Evolutionary conservation across 2,329 filamentous ascomycete genomes (phyloP), one percentile per base, ranked within the genome.

Genomic region (Pyrenophora tritici-repentis): DNA sequence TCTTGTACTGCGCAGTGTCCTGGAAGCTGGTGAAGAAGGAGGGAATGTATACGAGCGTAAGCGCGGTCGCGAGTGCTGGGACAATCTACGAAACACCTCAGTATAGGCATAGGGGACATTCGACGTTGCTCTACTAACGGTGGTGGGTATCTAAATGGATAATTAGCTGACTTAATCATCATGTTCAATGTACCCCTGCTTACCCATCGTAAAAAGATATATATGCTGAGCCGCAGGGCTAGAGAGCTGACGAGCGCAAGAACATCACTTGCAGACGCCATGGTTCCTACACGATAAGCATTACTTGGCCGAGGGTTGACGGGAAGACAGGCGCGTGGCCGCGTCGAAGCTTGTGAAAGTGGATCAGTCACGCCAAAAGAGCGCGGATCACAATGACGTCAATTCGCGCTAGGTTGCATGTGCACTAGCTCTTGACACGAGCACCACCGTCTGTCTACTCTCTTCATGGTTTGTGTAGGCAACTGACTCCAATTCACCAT

Each of bases 31-130:
- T 75, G 42, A 88, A 70, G 71, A 88, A 89, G 0, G 85, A 78
- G 0, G 86, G 81, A 0, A 86, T 67, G 61, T 90, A 90, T 50
- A 90, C 72, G 18, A 83, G 85, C 53, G 88, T 85, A 2, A 88
- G 75, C 0, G 86, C 80, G 49, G 85, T 84, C 3, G 85, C 76
- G 9, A 81, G 61, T 9, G 72, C 68, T 12, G 78, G 77, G n/a
- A 72, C 71, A 42, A 72, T 66, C 60, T 73, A 32, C 14, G n/a
- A n/a, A 20, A 10, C 9, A 16, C 7, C 12, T 17, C 10, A 29
- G 26, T 29, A 29, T 13, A 10, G 9, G 9, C 9, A 29, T 12
- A 24, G 9, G 9, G 9, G 26, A 12, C 7, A 29, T 29, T 29
- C 7, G 9, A 10, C 13, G 14, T 41, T 20, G 18, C 4, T 17